phyloP scores from a whole-genome alignment of 108 stramenopile species.

The Skeletonema marinoi region DNA sequence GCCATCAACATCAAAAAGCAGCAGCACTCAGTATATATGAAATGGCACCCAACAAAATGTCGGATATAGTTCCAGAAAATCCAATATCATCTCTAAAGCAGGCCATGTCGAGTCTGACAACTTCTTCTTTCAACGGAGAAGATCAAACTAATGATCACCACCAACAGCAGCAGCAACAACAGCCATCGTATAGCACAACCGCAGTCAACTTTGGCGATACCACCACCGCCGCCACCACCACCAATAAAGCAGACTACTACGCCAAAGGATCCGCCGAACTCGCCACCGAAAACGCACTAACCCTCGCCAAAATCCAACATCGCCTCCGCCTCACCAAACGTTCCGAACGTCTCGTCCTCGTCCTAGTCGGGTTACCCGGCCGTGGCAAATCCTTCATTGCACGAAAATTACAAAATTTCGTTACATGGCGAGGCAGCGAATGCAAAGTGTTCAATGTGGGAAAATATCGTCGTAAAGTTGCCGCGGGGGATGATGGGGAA shows the following conservation, averaged over 20 bases:
- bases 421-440: slow-evolving; percentile 77
- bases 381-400: slow-evolving; percentile 93
- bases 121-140: not conserved
- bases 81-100: not conserved
- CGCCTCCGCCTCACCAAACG: slow-evolving; percentile 71
- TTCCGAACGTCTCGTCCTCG: slow-evolving; percentile 74
- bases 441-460: slow-evolving; percentile 92
- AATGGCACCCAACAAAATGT: not conserved
- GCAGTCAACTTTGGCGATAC: not conserved
- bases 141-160: not conserved
- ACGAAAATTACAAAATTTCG: slow-evolving; percentile 79
- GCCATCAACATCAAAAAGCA: no score
- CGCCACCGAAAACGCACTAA: slow-evolving; percentile 64
- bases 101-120: not conserved
- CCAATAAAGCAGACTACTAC: slow-evolving; percentile 47
- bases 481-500: slow-evolving; percentile 21
- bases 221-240: not conserved
- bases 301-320: slow-evolving; percentile 69
- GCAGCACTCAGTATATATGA: no score
- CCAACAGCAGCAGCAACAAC: not conserved
- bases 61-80: not conserved
- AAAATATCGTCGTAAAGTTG: slow-evolving; percentile 81
- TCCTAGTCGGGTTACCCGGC: slow-evolving; percentile 87
- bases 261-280: slow-evolving; percentile 66
- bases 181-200: not conserved